A percentile compares a stretch with the other conserved stretches of the same genome.
These are phyloP conservation scores for Exophiala bonariae DNA, from an alignment of 2,329 filamentous ascomycete genomes.

Conservation along the genomic window DNA sequence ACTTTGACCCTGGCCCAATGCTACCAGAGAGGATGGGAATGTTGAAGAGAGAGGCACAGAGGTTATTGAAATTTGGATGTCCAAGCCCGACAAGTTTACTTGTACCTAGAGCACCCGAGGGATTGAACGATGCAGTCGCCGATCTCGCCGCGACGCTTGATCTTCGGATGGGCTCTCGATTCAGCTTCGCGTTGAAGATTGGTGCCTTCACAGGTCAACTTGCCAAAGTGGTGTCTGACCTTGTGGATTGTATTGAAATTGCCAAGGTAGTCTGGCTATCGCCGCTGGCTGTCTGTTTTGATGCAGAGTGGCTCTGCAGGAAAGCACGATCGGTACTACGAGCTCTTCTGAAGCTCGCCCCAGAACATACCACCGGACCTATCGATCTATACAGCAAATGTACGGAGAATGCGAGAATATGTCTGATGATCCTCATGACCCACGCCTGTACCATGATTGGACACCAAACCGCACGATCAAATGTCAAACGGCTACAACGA, in stretches of 20 bases:
- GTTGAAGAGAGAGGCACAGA: slow-evolving; percentile 17
- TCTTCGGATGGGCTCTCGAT: slow-evolving; percentile 21
- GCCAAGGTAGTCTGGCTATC: slow-evolving; percentile 26
- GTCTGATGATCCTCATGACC: slow-evolving; percentile 22
- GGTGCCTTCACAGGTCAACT: slow-evolving; percentile 13
- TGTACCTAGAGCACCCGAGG: slow-evolving; percentile 6
- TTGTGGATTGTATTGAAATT: slow-evolving; percentile 25
- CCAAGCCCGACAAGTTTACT: slow-evolving; percentile 12
- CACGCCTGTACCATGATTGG: slow-evolving; percentile 25
- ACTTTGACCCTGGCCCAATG: slow-evolving; percentile 24
- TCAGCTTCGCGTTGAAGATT: slow-evolving; percentile 10
- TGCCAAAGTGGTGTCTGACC: slow-evolving; percentile 13
- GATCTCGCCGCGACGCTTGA: slow-evolving; percentile 20
- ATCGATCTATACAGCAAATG: slow-evolving; percentile 14
- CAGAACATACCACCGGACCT: slow-evolving; percentile 16
- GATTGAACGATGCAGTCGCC: slow-evolving; percentile 18
- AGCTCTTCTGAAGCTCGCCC: slow-evolving; percentile 16
- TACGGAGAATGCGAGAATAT: slow-evolving; percentile 14
- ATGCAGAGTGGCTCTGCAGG: slow-evolving; percentile 26
- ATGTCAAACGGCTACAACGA: slow-evolving; percentile 12
- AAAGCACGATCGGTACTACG: slow-evolving; percentile 22
- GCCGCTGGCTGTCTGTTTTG: slow-evolving; percentile 23
- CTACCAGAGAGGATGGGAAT: slow-evolving; percentile 22
- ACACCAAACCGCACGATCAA: slow-evolving; percentile 17
- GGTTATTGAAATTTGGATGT: slow-evolving; percentile 12